These are phyloP conservation scores for Durotheca rogersii DNA, from an alignment of 495 filamentous ascomycete genomes.

Conservation along the genomic window DNA sequence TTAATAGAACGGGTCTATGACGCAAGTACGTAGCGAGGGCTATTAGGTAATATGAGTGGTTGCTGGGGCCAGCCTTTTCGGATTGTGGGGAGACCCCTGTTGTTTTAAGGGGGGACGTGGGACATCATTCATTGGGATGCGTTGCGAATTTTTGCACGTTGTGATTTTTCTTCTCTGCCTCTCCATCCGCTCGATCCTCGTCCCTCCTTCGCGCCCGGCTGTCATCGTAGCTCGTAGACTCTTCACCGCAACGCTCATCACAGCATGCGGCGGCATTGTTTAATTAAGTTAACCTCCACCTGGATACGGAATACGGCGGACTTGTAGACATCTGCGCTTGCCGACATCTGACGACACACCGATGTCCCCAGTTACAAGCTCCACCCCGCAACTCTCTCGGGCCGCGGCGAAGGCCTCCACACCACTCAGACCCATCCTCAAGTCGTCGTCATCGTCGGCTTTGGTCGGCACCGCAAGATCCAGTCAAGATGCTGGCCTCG, in stretches of 20 bases:
- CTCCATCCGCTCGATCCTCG: background rate
- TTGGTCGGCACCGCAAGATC: conserved; percentile 41
- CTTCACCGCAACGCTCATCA: conserved; percentile 2
- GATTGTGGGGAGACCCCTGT: background rate
- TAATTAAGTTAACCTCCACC: conserved; percentile 3
- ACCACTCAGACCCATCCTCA: conserved; percentile 50
- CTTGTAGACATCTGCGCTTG: background rate
- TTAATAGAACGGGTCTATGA: too few species aligned
- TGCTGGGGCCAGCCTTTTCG: too few species aligned
- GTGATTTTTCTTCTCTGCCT: conserved; percentile 1
- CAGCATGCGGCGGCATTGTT: conserved; percentile 24
- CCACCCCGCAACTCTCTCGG: conserved; percentile 26
- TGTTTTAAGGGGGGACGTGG: too few species aligned
- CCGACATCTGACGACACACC: background rate
- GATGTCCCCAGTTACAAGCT: conserved; percentile 36
- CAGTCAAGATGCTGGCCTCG: conserved; percentile 43
- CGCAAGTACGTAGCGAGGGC: too few species aligned
- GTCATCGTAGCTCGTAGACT: background rate
- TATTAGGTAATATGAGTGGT: too few species aligned
- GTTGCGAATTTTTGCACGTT: conserved; percentile 17
- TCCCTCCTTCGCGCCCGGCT: background rate
- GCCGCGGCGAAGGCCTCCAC: conserved; percentile 22
- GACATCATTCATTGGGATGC: too few species aligned
- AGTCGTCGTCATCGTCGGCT: conserved; percentile 38
- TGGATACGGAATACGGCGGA: conserved; percentile 4